A percentile compares a stretch with the other conserved stretches of the same genome.
These are phyloP conservation scores for Plectosphaerella plurivora DNA, from an alignment of 2,329 filamentous ascomycete species.

Conservation along the genomic window DNA sequence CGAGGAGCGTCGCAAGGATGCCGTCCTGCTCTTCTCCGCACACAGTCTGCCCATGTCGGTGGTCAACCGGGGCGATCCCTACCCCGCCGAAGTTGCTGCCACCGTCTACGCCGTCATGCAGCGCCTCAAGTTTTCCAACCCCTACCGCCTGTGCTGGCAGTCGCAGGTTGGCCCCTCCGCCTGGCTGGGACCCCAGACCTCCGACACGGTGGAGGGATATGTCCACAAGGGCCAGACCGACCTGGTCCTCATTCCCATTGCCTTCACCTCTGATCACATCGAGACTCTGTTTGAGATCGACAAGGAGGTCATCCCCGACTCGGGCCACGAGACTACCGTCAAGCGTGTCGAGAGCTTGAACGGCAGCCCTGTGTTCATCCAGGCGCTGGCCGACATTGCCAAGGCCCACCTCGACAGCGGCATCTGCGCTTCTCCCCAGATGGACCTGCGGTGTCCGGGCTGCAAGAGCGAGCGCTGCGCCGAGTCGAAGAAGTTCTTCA, in stretches of 20 bases:
- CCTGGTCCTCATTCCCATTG: slow-evolving; percentile 86
- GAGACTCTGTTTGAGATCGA: slow-evolving; percentile 95
- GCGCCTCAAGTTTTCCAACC: slow-evolving; percentile 79
- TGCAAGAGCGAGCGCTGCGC: slow-evolving; percentile 86
- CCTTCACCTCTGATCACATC: slow-evolving; percentile 98
- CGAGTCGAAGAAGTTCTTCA: slow-evolving; percentile 69
- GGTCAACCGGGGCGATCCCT: slow-evolving; percentile 92
- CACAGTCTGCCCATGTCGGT: slow-evolving; percentile 97
- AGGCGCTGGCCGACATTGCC: slow-evolving; percentile 83
- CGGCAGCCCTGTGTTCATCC: slow-evolving; percentile 84
- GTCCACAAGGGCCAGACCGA: slow-evolving; percentile 89
- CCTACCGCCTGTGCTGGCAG: slow-evolving; percentile 94
- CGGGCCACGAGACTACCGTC: slow-evolving; percentile 69
- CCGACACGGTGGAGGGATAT: slow-evolving; percentile 81
- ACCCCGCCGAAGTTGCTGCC: slow-evolving; percentile 90
- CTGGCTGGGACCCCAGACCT: slow-evolving; percentile 93
- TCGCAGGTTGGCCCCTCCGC: slow-evolving; percentile 94
- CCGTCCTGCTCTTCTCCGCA: slow-evolving; percentile 87
- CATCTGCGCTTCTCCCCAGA: slow-evolving; percentile 68
- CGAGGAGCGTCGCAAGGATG: slow-evolving; percentile 70
- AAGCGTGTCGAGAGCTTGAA: slow-evolving; percentile 92
- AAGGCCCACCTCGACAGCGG: slow-evolving; percentile 72
- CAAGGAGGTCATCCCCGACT: slow-evolving; percentile 89
- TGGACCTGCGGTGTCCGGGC: slow-evolving; percentile 87
- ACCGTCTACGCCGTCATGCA: slow-evolving; percentile 98